Conservation (phyloP, 345 rosid species). For the Boechera stricta region DNA sequence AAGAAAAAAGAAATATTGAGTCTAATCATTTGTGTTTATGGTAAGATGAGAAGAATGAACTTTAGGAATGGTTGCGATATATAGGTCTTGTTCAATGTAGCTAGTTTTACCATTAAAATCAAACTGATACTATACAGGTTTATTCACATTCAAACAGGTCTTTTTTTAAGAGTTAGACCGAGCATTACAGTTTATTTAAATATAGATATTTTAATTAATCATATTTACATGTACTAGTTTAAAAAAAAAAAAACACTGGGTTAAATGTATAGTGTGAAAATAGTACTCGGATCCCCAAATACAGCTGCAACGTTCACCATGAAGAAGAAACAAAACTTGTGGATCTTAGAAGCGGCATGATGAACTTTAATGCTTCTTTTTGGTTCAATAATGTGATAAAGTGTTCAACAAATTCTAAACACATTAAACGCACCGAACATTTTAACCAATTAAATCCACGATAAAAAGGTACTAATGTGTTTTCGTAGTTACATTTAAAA, state of each 20-base stretch:
- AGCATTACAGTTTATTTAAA: background rate
- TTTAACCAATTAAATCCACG: slow-evolving; percentile 1
- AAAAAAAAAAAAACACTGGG: background rate
- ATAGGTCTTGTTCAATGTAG: background rate
- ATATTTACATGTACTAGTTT: background rate
- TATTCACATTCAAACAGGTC: no score
- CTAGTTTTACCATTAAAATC: no score
- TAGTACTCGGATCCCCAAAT: background rate
- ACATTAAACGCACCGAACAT: slow-evolving; percentile 8
- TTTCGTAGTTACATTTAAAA: no score
- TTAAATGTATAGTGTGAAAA: no score
- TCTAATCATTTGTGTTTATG: no score
- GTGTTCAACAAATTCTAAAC: slow-evolving; percentile 5
- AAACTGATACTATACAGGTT: no score
- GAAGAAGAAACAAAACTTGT: slow-evolving; percentile 7
- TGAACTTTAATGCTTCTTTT: slow-evolving; percentile 8
- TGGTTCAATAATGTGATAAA: slow-evolving; percentile 1
- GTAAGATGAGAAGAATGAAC: no score
- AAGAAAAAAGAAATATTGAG: no score
- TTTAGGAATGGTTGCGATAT: background rate
- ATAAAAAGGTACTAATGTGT: background rate
- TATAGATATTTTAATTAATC: no score
- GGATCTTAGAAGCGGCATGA: slow-evolving; percentile 23
- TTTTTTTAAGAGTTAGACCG: background rate
- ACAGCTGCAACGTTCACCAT: background rate